Evolutionary conservation across 345 rosid genomes (phyloP).

Genomic region (Dimocarpus longan): DNA sequence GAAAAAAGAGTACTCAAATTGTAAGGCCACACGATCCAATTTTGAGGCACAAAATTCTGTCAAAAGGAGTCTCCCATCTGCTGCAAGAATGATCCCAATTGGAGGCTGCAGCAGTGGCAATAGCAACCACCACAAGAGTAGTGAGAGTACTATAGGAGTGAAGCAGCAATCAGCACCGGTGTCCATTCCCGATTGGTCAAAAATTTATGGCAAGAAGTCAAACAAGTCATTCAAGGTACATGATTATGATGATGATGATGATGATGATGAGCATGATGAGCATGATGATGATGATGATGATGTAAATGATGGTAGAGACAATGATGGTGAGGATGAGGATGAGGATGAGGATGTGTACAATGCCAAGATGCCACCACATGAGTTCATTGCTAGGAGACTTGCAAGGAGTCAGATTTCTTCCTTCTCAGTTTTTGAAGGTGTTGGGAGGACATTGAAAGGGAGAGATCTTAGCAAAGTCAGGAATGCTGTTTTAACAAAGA

Average conservation of each 20-base stretch:
- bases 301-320: not conserved
- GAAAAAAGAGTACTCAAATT: constrained; percentile 29
- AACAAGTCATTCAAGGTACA: constrained; percentile 28
- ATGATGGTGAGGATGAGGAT: constrained; percentile 21
- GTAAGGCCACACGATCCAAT: constrained; percentile 10
- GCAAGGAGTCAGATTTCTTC: constrained; percentile 66
- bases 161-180: constrained; percentile 69
- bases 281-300: constrained; percentile 19
- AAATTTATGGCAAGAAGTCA: constrained; percentile 36
- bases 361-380: constrained; percentile 69
- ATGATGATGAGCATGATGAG: constrained; percentile 11
- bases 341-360: constrained; percentile 34
- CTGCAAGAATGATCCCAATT: constrained; percentile 59
- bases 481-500: constrained; percentile 69
- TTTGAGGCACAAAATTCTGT: constrained; percentile 30
- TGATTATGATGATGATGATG: constrained; percentile 21
- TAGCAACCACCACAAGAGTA: constrained; percentile 16
- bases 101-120: constrained; percentile 3
- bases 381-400: constrained; percentile 58
- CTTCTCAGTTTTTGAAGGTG: constrained; percentile 82
- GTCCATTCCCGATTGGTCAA: constrained; percentile 76
- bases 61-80: constrained; percentile 39
- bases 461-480: constrained; percentile 80
- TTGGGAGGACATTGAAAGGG: constrained; percentile 82
- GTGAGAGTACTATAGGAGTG: constrained; percentile 18